Base-by-base conservation (phyloP, 228 moss, liverwort and hornwort genomes). In the Sphagnum fallax region DNA sequence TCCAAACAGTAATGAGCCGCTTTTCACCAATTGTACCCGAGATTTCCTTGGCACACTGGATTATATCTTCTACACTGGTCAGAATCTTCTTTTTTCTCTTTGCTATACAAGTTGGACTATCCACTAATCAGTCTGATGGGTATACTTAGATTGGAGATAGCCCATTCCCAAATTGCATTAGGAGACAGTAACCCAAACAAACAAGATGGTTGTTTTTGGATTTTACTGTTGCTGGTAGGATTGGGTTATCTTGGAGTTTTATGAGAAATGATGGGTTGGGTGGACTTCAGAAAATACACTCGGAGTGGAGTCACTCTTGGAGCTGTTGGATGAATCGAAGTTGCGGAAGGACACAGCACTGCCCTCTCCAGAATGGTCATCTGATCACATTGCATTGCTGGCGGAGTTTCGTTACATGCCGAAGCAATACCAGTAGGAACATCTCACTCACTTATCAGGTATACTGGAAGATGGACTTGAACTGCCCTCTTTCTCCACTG, bases 361-460 rank as follows among this genome's bases (percentile, higher is more conserved):
- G 72, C 97, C 97, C 60, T 97, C 97, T 70, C 97, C 97, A 47
- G 97, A 97, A 78, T 97, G 97, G 97, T 97, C 97, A n/a, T 97
- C 97, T n/a, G 97, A 97, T 81, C 97, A 97, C 69, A 91, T 97
- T 76, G 97, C 97, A 68, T 85, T 97, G 88, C 79, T 97, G 76
- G 97, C 97, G 15, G 97, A 97, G 82, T 97, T 97, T 75, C 93
- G 91, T 72, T 97, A 87, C 79, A 87, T 91, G 85, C 84, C 89
- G 70, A 87, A 83, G 69, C 71, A 63, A 53, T 84, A 81, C 75
- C 84, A 81, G 64, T 87, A 84, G 84, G 18, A 49, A 8, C 52
- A 13, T 12, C 67, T 55, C 32, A 32, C 32, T 32, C 32, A 32
- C 32, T 32, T 32, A 32, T 32, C 32, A 32, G 32, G 32, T 32